Base-by-base conservation (phyloP, 495 filamentous ascomycete species). In the Neurospora discreta region DNA sequence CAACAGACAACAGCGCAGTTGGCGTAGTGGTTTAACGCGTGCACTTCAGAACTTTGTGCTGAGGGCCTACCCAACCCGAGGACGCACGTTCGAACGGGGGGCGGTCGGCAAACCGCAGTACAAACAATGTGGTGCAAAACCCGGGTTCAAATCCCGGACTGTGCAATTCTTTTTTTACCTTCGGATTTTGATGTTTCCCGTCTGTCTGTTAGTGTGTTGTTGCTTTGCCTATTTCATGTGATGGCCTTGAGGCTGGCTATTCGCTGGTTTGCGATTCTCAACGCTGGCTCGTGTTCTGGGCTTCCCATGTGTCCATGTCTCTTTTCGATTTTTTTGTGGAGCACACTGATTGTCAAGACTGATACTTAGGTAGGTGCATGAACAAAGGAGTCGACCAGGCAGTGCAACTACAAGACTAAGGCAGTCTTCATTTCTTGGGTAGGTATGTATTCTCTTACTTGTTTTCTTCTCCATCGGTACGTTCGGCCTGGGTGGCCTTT, bases 391-490 rank as follows among this genome's bases (percentile, higher is more conserved):
- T n/a, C n/a, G n/a, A n/a, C n/a, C n/a, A n/a, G n/a, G n/a, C n/a
- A n/a, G n/a, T n/a, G n/a, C n/a, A n/a, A n/a, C n/a, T n/a, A n/a
- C n/a, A n/a, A n/a, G n/a, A n/a, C n/a, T n/a, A n/a, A n/a, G n/a
- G n/a, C n/a, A n/a, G n/a, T n/a, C n/a, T n/a, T n/a, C n/a, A n/a
- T n/a, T n/a, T n/a, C 33, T 36, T 36, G 4, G 3, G 33, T 36
- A 33, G 33, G 33, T 33, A 36, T 36, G 11, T 4, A 46, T 20
- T 20, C 9, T 5, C 43, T 4, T 1, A 46, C n/a, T 46, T 0
- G 0, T n/a, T 9, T 10, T 0, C 4, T 23, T 20, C 1, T 9
- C 2, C 9, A 0, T 18, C 5, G 0, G 11, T 0, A 44, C n/a
- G 0, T 46, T 46, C 11, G 3, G 0, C 1, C 3, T 20, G 0